Conservation (phyloP, 2,329 filamentous ascomycete species). For the Aspergillus sp. region DNA sequence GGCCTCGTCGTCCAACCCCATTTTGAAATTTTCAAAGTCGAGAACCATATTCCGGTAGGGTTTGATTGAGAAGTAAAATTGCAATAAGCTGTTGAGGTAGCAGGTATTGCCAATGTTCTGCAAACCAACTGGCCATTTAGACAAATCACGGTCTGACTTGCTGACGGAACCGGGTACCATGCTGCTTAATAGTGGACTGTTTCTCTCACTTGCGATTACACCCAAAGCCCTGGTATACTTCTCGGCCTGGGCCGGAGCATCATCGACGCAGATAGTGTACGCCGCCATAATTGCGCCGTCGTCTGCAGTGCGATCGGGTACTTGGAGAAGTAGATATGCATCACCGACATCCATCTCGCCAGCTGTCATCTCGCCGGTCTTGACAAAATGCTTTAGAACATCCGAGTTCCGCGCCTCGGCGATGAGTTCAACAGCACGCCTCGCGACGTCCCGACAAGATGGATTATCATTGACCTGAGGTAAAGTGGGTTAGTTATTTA, state of each 20-base stretch:
- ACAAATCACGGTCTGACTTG: conserved; percentile 34
- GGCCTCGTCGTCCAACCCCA: conserved; percentile 64
- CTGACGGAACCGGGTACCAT: conserved; percentile 32
- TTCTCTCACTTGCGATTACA: conserved; percentile 47
- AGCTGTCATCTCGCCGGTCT: conserved; percentile 50
- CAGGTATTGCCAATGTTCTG: conserved; percentile 97
- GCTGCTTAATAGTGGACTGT: conserved; percentile 38
- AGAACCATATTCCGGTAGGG: conserved; percentile 78
- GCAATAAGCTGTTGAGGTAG: conserved; percentile 93
- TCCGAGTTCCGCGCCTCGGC: conserved; percentile 59
- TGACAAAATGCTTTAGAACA: conserved; percentile 52
- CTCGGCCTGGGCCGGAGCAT: conserved; percentile 47
- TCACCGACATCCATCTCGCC: conserved; percentile 57
- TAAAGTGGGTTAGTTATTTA: conserved; percentile 3
- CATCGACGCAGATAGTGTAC: conserved; percentile 48
- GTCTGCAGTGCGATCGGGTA: conserved; percentile 52
- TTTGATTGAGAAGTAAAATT: conserved; percentile 89
- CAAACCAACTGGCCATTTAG: conserved; percentile 76
- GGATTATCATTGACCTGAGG: conserved; percentile 53
- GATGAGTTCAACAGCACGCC: conserved; percentile 59
- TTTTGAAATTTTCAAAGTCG: conserved; percentile 68
- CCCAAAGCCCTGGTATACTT: conserved; percentile 48
- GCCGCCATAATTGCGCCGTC: conserved; percentile 52
- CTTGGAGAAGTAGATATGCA: conserved; percentile 53
- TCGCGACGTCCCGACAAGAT: conserved; percentile 49